Evolutionary conservation across 2,329 filamentous ascomycete species (phyloP).

Genomic region (Fusarium virguliforme): DNA sequence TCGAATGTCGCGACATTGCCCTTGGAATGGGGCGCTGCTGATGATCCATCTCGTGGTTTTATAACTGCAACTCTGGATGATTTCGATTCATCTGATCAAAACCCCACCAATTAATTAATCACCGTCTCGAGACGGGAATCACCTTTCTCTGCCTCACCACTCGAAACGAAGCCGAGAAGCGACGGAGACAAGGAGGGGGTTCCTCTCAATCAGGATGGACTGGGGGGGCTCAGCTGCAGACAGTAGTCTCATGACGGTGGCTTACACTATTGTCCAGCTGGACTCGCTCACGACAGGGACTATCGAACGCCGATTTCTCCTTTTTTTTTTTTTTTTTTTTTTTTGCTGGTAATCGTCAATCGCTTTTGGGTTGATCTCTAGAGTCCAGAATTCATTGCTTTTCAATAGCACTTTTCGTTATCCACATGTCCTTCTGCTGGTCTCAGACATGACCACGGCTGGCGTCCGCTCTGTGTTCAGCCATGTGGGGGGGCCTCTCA

Average conservation of each 20-base stretch:
- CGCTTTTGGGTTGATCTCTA: not conserved
- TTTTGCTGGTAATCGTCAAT: not conserved
- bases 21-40: not conserved
- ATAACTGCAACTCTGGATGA: slow-evolving; percentile 2
- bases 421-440: not conserved
- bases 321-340: slow-evolving; percentile 3
- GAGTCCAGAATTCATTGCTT: not conserved
- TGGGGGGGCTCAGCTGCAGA: not conserved
- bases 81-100: not conserved
- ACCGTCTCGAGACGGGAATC: not conserved
- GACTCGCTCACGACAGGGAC: slow-evolving; percentile 1
- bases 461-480: not conserved
- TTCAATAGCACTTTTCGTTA: slow-evolving; percentile 3
- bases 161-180: slow-evolving; percentile 2
- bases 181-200: not conserved
- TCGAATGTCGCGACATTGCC: slow-evolving; percentile 7
- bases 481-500: not conserved
- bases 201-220: no score
- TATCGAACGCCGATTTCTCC: slow-evolving; percentile 7
- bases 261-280: slow-evolving; percentile 9
- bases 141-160: not conserved
- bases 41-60: slow-evolving; percentile 4
- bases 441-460: not conserved
- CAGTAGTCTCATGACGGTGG: slow-evolving; percentile 11
- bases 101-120: slow-evolving; percentile 3